Base-by-base conservation (phyloP, 2,329 filamentous ascomycete species). In the Remersonia thermophila region DNA sequence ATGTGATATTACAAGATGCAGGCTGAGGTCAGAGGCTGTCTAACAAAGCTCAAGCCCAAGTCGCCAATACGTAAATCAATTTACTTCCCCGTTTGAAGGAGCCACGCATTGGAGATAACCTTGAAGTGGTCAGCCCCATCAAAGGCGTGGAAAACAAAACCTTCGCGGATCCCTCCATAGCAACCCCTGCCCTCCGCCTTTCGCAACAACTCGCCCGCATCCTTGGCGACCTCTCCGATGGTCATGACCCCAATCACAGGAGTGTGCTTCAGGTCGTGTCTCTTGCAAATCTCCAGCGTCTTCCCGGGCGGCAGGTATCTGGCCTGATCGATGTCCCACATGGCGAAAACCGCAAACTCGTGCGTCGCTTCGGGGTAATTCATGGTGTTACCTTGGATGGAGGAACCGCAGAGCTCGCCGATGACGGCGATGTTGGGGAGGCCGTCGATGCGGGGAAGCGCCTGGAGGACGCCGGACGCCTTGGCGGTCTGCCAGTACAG, bases 91-190 rank as follows among this genome's bases (percentile, higher is more conserved):
- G 43, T 46, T 32, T 47, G 33, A 3, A 52, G 33, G 17, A 56
- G 40, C 51, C 53, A 57, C 2, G 39, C 36, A 33, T 56, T 55
- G 7, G 53, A 51, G 27, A 56, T 54, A 18, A 48, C 49, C 42
- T 56, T 58, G 46, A 57, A 52, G 1, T 36, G 17, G 17, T 36
- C 38, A 0, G 29, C 27, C 7, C 42, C 43, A 33, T 49, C 42
- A 13, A 46, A 10, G 9, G 40, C 37, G 28, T 50, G 53, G 32
- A 58, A 52, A 1, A 58, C 46, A 7, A 55, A 39, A 0, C 55
- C 55, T 39, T 58, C 55, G 11, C 52, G 40, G 0, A 43, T 39
- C 18, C 44, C 42, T 0, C 51, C 52, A 13, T 36, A 34, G 7
- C 41, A 11, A 1, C 52, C 50, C 0, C 20, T 29, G 0, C 53